A percentile compares a stretch with the other conserved stretches of the same genome.
Conservation (phyloP, 1,284 basidiomycete species). For the Moesziomyces globuligerus region DNA sequence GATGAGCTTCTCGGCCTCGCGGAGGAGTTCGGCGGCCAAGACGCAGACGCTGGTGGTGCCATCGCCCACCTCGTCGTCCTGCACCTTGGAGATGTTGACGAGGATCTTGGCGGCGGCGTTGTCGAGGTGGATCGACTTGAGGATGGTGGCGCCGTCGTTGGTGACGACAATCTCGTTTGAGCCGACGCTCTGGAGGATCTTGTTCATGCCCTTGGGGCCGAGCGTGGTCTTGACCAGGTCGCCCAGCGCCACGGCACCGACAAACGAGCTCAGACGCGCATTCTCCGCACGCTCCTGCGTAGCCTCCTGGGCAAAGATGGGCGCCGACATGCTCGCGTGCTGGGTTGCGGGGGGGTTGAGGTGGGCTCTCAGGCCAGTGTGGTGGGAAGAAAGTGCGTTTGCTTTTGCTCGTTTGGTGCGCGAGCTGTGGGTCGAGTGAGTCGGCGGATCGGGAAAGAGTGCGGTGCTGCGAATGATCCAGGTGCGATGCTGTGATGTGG, state of each 20-base stretch:
- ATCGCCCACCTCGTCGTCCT: conserved; percentile 99
- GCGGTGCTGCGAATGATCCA: not conserved
- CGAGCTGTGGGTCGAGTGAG: not conserved
- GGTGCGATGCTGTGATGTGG: not conserved
- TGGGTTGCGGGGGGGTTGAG: too few relatives aligned
- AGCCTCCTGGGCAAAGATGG: conserved; percentile 72
- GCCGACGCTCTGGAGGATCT: conserved; percentile 90
- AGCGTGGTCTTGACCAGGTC: conserved; percentile 98
- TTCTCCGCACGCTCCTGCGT: conserved; percentile 98
- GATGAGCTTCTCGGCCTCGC: conserved; percentile 96
- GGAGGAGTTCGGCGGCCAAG: conserved; percentile 86
- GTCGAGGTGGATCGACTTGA: conserved; percentile 96
- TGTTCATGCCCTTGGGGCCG: conserved; percentile 95
- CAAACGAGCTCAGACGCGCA: conserved; percentile 94
- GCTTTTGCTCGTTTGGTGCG: too few relatives aligned
- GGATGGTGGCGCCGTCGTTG: conserved; percentile 98
- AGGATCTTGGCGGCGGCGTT: conserved; percentile 99
- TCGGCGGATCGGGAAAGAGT: not conserved
- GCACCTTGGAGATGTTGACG: conserved; percentile 99
- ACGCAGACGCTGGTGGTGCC: conserved; percentile 96
- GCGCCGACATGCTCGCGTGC: conserved; percentile 67
- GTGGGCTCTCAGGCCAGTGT: not conserved
- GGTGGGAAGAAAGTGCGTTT: too few relatives aligned
- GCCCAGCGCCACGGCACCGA: conserved; percentile 93
- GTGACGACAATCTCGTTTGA: conserved; percentile 95